Conservation (phyloP, 495 filamentous ascomycete genomes). For the Penicillium fimorum region DNA sequence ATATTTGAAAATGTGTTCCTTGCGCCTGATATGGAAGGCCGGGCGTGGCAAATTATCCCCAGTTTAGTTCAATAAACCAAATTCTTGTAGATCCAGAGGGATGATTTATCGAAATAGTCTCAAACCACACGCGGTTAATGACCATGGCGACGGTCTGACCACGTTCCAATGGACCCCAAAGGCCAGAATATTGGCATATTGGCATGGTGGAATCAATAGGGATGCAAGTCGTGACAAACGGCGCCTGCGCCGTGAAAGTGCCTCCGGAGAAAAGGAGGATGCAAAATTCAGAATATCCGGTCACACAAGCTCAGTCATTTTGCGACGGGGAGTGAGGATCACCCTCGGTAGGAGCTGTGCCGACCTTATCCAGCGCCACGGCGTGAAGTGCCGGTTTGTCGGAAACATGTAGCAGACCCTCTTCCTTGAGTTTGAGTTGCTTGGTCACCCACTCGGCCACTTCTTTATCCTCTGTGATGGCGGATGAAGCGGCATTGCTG, state of each 20-base stretch:
- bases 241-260: slow-evolving; percentile 22
- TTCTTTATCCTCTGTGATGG: slow-evolving; percentile 64
- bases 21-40: background rate
- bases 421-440: slow-evolving; percentile 61
- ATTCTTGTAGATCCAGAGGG: background rate
- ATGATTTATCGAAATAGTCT: background rate
- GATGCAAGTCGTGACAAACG: slow-evolving; percentile 18
- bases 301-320: slow-evolving; percentile 13
- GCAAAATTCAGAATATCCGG: background rate
- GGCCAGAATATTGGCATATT: background rate
- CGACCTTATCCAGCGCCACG: slow-evolving; percentile 66
- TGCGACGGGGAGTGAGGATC: slow-evolving; percentile 19
- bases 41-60: background rate
- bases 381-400: slow-evolving; percentile 74
- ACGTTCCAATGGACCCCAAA: background rate
- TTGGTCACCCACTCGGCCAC: slow-evolving; percentile 81
- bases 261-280: slow-evolving; percentile 6
- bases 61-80: background rate
- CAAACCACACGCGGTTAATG: slow-evolving; percentile 3
- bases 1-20: slow-evolving; percentile 9
- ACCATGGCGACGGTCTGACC: background rate
- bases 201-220: background rate
- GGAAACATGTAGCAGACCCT: slow-evolving; percentile 44
- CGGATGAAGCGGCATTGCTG: slow-evolving; percentile 40
- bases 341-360: slow-evolving; percentile 35